Conservation (phyloP, 805 yeast species). For the Saturnispora zaruensis region DNA sequence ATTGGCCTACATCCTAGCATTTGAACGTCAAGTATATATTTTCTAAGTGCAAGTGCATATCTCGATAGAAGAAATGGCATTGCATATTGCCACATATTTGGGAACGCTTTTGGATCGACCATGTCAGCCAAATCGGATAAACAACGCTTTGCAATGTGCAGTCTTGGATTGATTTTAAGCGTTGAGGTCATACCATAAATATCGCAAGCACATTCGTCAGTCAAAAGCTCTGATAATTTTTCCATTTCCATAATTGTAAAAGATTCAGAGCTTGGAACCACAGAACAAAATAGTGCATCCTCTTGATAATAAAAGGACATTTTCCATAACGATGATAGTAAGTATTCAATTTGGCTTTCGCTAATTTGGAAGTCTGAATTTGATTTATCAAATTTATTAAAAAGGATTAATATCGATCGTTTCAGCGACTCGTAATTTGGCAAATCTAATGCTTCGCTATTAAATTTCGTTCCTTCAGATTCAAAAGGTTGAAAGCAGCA, state of each 20-base stretch:
- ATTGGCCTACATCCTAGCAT: slow-evolving; percentile 57
- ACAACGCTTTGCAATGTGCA: slow-evolving; percentile 45
- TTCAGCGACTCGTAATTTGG: slow-evolving; percentile 33
- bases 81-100: slow-evolving; percentile 22
- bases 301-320: slow-evolving; percentile 52
- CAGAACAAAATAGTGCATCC: slow-evolving; percentile 32
- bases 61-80: slow-evolving; percentile 49
- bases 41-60: slow-evolving; percentile 50
- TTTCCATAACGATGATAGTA: slow-evolving; percentile 44
- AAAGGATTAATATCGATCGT: slow-evolving; percentile 23
- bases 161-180: slow-evolving; percentile 35
- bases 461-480: not conserved
- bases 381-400: slow-evolving; percentile 29
- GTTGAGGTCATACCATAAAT: slow-evolving; percentile 59
- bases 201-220: slow-evolving; percentile 36
- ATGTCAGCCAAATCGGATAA: slow-evolving; percentile 43
- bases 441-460: slow-evolving; percentile 13
- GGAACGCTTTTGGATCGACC: slow-evolving; percentile 22
- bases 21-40: slow-evolving; percentile 54
- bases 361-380: slow-evolving; percentile 1
- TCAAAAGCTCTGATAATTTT: slow-evolving; percentile 17
- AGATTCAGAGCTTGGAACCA: not conserved
- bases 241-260: slow-evolving; percentile 2
- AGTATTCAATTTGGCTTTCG: slow-evolving; percentile 30
- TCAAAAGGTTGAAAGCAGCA: slow-evolving; percentile 32